A percentile compares a stretch with the other conserved stretches of the same genome.
Conservation (phyloP, 2,329 filamentous ascomycete genomes). For the Lizonia empirigonia region DNA sequence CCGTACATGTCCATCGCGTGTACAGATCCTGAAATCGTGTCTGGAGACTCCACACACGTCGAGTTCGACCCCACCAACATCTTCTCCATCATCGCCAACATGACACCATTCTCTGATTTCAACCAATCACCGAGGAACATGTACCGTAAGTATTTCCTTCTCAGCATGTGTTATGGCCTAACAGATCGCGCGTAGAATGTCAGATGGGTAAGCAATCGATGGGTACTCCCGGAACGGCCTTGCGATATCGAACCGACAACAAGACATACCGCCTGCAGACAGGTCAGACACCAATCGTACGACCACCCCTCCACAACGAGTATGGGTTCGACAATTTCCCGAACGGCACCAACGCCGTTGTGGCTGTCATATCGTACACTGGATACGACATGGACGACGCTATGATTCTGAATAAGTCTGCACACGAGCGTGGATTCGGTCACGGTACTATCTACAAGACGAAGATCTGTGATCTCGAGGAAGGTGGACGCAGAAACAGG, state of each 20-base stretch:
- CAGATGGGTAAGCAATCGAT: slow-evolving; percentile 97
- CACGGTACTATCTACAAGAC: slow-evolving; percentile 98
- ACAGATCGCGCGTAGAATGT: no score
- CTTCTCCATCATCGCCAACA: slow-evolving; percentile 94
- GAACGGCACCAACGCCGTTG: slow-evolving; percentile 92
- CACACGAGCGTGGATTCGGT: slow-evolving; percentile 93
- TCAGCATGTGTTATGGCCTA: no score
- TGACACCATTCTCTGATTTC: slow-evolving; percentile 98
- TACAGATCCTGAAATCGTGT: slow-evolving; percentile 82
- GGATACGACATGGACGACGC: slow-evolving; percentile 99
- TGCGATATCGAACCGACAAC: slow-evolving; percentile 91
- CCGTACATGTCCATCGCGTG: slow-evolving; percentile 98
- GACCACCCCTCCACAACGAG: slow-evolving; percentile 89
- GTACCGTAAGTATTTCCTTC: slow-evolving; percentile 74
- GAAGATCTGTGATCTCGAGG: slow-evolving; percentile 85
- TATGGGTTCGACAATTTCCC: slow-evolving; percentile 99
- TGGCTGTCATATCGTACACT: slow-evolving; percentile 97
- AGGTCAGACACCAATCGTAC: slow-evolving; percentile 91
- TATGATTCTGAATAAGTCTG: slow-evolving; percentile 98
- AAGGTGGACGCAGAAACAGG: slow-evolving; percentile 70
- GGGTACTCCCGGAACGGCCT: slow-evolving; percentile 89
- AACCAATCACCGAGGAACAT: slow-evolving; percentile 99
- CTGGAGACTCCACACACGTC: slow-evolving; percentile 90
- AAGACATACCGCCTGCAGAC: slow-evolving; percentile 95
- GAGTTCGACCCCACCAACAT: slow-evolving; percentile 96